phyloP scores from a whole-genome alignment of 768 basidiomycete species.

The Phaeolepiota aurea region DNA sequence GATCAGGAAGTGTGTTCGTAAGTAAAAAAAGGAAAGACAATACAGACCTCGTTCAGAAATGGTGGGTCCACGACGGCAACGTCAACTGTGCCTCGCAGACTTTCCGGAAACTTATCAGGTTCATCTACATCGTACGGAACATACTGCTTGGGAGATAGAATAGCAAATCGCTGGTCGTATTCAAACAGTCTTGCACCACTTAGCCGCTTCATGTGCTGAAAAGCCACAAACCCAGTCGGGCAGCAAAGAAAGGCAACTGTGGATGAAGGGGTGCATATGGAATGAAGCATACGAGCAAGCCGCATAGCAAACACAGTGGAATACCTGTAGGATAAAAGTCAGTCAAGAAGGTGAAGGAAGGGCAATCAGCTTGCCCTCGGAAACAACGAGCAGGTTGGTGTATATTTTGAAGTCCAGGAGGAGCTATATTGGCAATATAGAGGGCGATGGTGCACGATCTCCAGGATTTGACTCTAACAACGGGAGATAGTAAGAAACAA shows the following conservation, averaged over 20 bases:
- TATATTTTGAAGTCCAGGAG: no score
- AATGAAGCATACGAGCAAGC: constrained; percentile 22
- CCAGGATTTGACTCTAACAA: no score
- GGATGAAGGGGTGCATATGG: constrained; percentile 21
- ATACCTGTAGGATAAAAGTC: constrained; percentile 25
- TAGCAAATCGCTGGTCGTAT: constrained; percentile 31
- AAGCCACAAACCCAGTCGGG: constrained; percentile 40
- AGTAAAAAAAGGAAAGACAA: neutral
- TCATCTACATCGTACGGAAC: constrained; percentile 37
- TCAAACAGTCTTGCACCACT: constrained; percentile 28
- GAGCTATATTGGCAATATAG: no score
- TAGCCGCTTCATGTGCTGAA: constrained; percentile 28
- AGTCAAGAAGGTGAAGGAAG: constrained; percentile 8
- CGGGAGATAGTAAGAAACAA: no score
- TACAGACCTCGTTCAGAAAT: constrained; percentile 34
- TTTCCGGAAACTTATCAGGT: constrained; percentile 27
- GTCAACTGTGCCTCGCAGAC: constrained; percentile 23
- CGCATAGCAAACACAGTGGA: constrained; percentile 29
- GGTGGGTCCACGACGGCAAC: constrained; percentile 36
- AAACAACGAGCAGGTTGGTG: neutral
- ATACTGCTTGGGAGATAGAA: constrained; percentile 29
- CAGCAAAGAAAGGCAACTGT: constrained; percentile 36
- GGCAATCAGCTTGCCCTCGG: constrained; percentile 7
- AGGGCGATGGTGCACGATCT: no score
- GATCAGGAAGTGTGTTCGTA: neutral